These are phyloP conservation scores for Kandelia obovata DNA, from an alignment of 345 rosid species.

Conservation along the genomic window DNA sequence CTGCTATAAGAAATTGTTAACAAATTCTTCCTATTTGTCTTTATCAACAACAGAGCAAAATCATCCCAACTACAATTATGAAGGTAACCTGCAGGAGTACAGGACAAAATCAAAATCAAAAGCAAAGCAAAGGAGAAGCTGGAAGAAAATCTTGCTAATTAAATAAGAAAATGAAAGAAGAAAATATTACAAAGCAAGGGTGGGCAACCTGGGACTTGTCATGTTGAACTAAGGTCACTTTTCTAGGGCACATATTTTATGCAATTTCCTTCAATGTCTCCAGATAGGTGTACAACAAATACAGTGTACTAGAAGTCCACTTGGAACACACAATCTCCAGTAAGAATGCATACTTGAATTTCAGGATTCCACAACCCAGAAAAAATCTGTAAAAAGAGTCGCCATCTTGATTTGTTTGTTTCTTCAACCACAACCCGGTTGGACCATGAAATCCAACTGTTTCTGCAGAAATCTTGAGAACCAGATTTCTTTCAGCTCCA, in stretches of 20 bases:
- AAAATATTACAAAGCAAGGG: not conserved
- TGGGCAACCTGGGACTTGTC: constrained; percentile 33
- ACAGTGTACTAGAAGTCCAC: constrained; percentile 15
- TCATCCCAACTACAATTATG: constrained; percentile 1
- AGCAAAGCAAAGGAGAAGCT: not conserved
- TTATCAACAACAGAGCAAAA: constrained; percentile 14
- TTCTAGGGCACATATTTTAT: constrained; percentile 4
- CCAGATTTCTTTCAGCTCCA: constrained; percentile 17
- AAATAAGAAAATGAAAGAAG: not conserved
- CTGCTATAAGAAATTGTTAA: constrained; percentile 13
- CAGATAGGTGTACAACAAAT: constrained; percentile 16
- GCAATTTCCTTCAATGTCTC: constrained; percentile 19
- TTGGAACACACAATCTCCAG: constrained; percentile 11
- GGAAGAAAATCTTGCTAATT: no score
- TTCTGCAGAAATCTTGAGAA: constrained; percentile 15
- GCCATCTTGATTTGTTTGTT: constrained; percentile 23
- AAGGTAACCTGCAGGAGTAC: constrained; percentile 22
- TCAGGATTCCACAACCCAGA: constrained; percentile 20
- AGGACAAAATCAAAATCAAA: not conserved
- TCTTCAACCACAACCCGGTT: constrained; percentile 22
- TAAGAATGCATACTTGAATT: constrained; percentile 9
- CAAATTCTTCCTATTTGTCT: constrained; percentile 23
- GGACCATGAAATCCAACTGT: constrained; percentile 7
- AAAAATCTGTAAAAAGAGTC: constrained; percentile 8
- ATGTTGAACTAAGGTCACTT: constrained; percentile 2